A percentile compares a stretch with the other conserved stretches of the same genome.
Conservation (phyloP, 345 rosid genomes). For the Brassica juncea region DNA sequence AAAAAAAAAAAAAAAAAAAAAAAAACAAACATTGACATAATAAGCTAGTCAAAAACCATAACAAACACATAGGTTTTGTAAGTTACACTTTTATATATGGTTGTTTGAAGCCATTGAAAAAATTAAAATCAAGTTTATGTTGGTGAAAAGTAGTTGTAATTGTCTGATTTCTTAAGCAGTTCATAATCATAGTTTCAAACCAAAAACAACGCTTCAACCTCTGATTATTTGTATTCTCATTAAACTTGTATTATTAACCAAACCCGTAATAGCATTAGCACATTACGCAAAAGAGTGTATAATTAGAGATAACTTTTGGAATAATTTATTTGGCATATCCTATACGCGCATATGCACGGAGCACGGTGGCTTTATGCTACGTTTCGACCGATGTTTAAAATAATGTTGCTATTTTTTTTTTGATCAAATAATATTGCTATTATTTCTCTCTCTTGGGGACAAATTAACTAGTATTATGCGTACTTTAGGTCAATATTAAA, state of each 20-base stretch:
- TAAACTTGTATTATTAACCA: neutral
- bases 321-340: neutral
- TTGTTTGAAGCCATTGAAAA: neutral
- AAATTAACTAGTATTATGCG: slow-evolving; percentile 5
- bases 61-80: neutral
- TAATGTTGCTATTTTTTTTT: neutral
- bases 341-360: slow-evolving; percentile 7
- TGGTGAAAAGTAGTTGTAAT: neutral
- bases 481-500: neutral
- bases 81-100: neutral
- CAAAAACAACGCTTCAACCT: neutral
- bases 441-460: neutral
- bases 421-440: neutral
- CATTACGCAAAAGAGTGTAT: neutral
- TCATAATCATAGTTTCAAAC: neutral
- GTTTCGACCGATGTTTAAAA: neutral
- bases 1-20: no score
- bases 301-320: neutral
- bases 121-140: neutral
- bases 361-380: slow-evolving; percentile 7
- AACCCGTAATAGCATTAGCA: neutral
- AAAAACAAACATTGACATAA: neutral
- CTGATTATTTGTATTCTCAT: neutral
- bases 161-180: neutral
- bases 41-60: neutral